Base-by-base conservation (phyloP, 306 rosid species). In the Ziziphus jujuba region DNA sequence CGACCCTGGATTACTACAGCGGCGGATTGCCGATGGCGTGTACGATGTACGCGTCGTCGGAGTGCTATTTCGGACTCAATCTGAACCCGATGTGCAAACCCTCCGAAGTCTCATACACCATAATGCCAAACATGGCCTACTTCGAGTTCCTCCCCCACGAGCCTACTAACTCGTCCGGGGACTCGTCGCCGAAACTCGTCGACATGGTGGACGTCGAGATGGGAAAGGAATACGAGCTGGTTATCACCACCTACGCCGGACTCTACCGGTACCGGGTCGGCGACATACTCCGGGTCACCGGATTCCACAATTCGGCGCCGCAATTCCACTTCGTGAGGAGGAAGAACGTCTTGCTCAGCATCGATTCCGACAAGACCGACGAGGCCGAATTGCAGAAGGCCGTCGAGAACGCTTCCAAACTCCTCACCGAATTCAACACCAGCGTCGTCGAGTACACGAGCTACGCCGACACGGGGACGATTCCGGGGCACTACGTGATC, bases 41-140 rank as follows among this genome's bases (percentile, higher is more conserved):
- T 66, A 84, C 89, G 0, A 84, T 84, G 89, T 84, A 84, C 75
- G 89, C 89, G 1, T 84, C 88, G 1, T 84, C 88, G 0, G 88
- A 84, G 57, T 80, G 88, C 43, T 80, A 84, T 34, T 84, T 84
- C 72, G 89, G 89, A 4, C 67, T 84, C 25, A 84, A 84, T 50
- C 79, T 84, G 3, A 84, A 81, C 70, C 89, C 89, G 12, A 84
- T 84, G 89, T 71, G 79, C 52, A 81, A 75, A 14, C 89, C 89
- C 0, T 75, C 81, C 0, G 78, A 84, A 16, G 89, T 84, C 48
- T 77, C 84, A 1, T 80, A 81, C 77, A 81, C 89, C 4, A 84
- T 84, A n/a, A 84, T 84, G 89, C 89, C 89, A 33, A 84, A 81
- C 77, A 84, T 84, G 89, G 89, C 89, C 8, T 84, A 84, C 59